phyloP scores from a whole-genome alignment of 192 early-diverging fungal genomes.

The Mortierella alpina region DNA sequence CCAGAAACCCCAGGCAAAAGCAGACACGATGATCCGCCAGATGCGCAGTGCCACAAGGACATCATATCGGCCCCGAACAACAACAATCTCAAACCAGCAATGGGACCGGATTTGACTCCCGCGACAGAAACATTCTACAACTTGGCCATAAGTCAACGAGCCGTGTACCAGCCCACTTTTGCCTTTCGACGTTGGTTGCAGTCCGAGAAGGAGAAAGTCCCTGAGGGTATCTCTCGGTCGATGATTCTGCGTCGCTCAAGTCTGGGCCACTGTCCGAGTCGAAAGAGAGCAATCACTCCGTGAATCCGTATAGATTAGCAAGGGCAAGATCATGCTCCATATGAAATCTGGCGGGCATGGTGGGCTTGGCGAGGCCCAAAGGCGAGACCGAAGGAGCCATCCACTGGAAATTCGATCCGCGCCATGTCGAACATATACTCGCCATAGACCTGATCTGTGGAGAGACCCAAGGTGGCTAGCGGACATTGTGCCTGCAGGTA shows the following conservation, averaged over 20 bases:
- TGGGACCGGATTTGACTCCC: too few species aligned
- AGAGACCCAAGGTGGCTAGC: conserved; percentile 3
- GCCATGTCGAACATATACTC: conserved; percentile 44
- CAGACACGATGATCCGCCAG: too few species aligned
- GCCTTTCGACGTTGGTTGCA: too few species aligned
- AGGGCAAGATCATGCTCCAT: conserved; percentile 37
- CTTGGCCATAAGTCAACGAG: too few species aligned
- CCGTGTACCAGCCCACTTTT: too few species aligned
- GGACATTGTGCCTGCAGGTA: conserved; percentile 18
- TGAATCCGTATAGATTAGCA: conserved; percentile 44
- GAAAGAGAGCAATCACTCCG: conserved; percentile 6
- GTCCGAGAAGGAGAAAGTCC: too few species aligned
- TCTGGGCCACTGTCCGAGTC: conserved; percentile 37
- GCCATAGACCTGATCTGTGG: conserved; percentile 23
- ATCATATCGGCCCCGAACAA: too few species aligned
- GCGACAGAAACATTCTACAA: too few species aligned
- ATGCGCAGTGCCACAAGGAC: too few species aligned
- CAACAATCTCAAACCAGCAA: too few species aligned
- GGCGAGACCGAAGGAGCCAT: conserved; percentile 31
- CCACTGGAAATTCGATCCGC: conserved; percentile 38
- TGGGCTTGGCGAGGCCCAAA: conserved; percentile 3
- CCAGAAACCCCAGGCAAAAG: too few species aligned
- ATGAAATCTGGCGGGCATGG: conserved; percentile 15
- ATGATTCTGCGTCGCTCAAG: conserved; percentile 21
- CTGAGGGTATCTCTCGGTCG: conserved; percentile 22